Evolutionary conservation across 1,284 basidiomycete species (phyloP), one percentile per base, ranked within the genome.

Genomic region (Papiliotrema fonsecae): DNA sequence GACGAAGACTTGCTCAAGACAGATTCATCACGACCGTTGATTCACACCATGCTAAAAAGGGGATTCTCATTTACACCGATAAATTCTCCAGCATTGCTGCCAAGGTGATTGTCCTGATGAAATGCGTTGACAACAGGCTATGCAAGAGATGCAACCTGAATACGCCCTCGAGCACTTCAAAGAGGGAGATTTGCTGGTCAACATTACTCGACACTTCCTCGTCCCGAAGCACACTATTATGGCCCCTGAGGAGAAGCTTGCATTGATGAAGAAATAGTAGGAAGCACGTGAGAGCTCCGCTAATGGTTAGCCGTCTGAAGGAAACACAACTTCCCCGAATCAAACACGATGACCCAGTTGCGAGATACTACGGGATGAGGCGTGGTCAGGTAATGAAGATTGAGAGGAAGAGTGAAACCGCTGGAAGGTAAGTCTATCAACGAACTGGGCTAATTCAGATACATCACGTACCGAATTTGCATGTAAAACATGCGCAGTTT

Each of bases 361-460:
- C 94, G 32, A 82, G 92, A 55, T 98, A 99, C 75, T 99, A 97
- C 76, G 96, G 96, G 43, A 81, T 98, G 52, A 82, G 85, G 65
- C 81, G 96, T 54, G 93, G 94, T 21, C 90, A 97, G 73, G 96
- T 99, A 32, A 96, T 98, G 71, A 97, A 97, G 78, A 98, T 99
- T 62, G 98, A 88, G 52, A 79, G 96, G 66, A 88, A 92, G 22
- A 92, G 88, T 72, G 96, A 98, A 78, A 98, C 96, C 16, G 88
- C 87, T 58, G 96, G 94, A 55, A 82, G 96, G 63, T 97, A 53
- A 63, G 71, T 67, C 11, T n/a, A 18, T 19, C 2, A 42, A 19
- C 25, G 5, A 38, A 25, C 24, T 40, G 6, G 4, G 25, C 45
- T 41, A 27, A 36, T 31, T 14, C 49, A 72, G 70, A 53, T 73